Evolutionary conservation across 768 basidiomycete species (phyloP).

Genomic region (Russula griseocarnosa): DNA sequence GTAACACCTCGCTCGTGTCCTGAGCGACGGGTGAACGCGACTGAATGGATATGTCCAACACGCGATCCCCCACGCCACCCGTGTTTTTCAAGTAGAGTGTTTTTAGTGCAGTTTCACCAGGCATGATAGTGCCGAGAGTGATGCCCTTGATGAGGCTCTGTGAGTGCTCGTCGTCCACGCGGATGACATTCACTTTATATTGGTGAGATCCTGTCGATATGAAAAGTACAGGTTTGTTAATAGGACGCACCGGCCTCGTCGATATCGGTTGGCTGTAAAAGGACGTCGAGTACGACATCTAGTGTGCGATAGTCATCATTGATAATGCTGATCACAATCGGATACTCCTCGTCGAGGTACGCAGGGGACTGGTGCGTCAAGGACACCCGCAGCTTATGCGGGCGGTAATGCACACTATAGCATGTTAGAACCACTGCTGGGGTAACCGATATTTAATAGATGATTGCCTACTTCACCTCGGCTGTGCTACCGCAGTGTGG

Average conservation of each 20-base stretch:
- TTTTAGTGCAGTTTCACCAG: constrained; percentile 56
- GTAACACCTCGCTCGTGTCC: constrained; percentile 56
- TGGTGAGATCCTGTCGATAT: neutral
- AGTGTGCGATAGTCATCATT: constrained; percentile 71
- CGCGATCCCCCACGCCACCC: constrained; percentile 64
- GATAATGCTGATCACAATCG: constrained; percentile 62
- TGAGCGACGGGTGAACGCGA: constrained; percentile 41
- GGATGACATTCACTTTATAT: constrained; percentile 54
- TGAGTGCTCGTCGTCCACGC: constrained; percentile 59
- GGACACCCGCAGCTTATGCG: constrained; percentile 53
- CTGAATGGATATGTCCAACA: constrained; percentile 77
- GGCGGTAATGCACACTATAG: constrained; percentile 57
- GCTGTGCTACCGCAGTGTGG: constrained; percentile 46
- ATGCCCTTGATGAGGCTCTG: constrained; percentile 72
- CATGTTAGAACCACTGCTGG: constrained; percentile 15
- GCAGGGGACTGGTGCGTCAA: constrained; percentile 64
- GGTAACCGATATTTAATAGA: constrained; percentile 2
- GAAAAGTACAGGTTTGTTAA: neutral
- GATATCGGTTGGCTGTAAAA: constrained; percentile 76
- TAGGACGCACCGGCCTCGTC: constrained; percentile 59
- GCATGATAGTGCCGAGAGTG: constrained; percentile 56
- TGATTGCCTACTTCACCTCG: constrained; percentile 45
- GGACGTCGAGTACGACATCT: constrained; percentile 63
- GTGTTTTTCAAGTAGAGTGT: constrained; percentile 59
- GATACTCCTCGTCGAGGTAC: constrained; percentile 76